Conservation (phyloP, 164 flowering plant genomes). For the Houttuynia cordata region DNA sequence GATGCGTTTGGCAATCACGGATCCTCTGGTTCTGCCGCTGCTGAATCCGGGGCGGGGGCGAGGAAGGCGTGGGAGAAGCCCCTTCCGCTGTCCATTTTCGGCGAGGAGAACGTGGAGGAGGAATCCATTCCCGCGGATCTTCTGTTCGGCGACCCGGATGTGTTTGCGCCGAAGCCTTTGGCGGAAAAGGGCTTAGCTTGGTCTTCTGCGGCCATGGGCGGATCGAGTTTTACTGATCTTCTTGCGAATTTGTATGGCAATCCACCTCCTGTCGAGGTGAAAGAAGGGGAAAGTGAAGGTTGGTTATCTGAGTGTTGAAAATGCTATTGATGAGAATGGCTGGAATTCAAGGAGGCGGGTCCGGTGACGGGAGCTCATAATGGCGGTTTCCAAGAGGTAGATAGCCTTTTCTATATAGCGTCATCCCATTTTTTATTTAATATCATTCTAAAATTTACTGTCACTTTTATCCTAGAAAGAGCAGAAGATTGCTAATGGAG, state of each 20-base stretch:
- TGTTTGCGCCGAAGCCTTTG: constrained; percentile 4
- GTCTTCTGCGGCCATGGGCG: constrained; percentile 1
- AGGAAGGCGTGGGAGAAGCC: constrained; percentile 33
- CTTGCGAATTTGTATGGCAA: constrained; percentile 29
- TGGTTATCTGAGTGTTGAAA: constrained; percentile 7
- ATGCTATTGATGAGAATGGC: constrained; percentile 18
- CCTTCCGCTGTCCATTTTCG: constrained; percentile 66
- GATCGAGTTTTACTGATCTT: constrained; percentile 21
- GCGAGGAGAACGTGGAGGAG: constrained; percentile 25
- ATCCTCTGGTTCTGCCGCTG: constrained; percentile 3
- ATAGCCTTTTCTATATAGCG: no score
- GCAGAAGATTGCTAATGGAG: not conserved
- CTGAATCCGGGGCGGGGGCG: not conserved
- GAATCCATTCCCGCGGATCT: constrained; percentile 13
- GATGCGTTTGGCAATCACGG: constrained; percentile 12
- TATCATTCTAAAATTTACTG: no score
- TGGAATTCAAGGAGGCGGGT: constrained; percentile 45
- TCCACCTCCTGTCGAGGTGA: constrained; percentile 13
- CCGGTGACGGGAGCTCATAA: not conserved
- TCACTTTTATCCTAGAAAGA: not conserved
- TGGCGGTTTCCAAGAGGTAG: not conserved
- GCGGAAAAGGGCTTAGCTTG: constrained; percentile 10
- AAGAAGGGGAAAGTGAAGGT: constrained; percentile 5
- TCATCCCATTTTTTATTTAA: not conserved
- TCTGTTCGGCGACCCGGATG: not conserved